A percentile compares a stretch with the other conserved stretches of the same genome.
phyloP scores from a whole-genome alignment of 2,329 filamentous ascomycete species.

The Cladosporium sp. region DNA sequence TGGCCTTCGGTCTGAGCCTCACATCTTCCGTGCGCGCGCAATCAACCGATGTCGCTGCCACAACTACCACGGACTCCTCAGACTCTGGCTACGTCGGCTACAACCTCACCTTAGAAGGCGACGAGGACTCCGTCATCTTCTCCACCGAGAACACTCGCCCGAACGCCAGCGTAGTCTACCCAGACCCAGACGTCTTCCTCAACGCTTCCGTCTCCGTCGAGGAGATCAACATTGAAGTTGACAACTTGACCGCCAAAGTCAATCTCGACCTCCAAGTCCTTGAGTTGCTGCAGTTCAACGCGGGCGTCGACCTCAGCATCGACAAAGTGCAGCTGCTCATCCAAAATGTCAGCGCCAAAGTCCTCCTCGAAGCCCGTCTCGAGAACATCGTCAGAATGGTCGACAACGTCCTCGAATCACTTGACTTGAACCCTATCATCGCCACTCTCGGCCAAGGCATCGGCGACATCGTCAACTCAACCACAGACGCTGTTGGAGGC shows the following conservation, averaged over 20 bases:
- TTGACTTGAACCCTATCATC: conserved; percentile 60
- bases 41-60: conserved; percentile 23
- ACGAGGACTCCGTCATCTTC: conserved; percentile 46
- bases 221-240: conserved; percentile 56
- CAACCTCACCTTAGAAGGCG: conserved; percentile 29
- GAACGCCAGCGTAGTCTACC: conserved; percentile 41
- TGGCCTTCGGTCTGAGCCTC: conserved; percentile 16
- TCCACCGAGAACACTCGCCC: conserved; percentile 26
- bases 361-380: conserved; percentile 56
- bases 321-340: conserved; percentile 54
- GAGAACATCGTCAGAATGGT: conserved; percentile 60
- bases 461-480: conserved; percentile 17
- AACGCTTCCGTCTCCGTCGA: conserved; percentile 57
- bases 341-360: conserved; percentile 56
- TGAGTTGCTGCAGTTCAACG: conserved; percentile 56
- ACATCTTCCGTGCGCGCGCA: conserved; percentile 25
- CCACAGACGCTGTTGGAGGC: conserved; percentile 12
- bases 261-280: conserved; percentile 56
- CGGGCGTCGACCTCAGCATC: conserved; percentile 57
- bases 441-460: conserved; percentile 45
- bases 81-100: conserved; percentile 23
- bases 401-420: conserved; percentile 53
- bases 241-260: conserved; percentile 47
- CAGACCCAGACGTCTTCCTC: conserved; percentile 52
- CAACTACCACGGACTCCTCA: conserved; percentile 2